A percentile compares a stretch with the other conserved stretches of the same genome.
Evolutionary conservation across 2,329 filamentous ascomycete species (phyloP).

Genomic region (Uncinocarpus reesii): DNA sequence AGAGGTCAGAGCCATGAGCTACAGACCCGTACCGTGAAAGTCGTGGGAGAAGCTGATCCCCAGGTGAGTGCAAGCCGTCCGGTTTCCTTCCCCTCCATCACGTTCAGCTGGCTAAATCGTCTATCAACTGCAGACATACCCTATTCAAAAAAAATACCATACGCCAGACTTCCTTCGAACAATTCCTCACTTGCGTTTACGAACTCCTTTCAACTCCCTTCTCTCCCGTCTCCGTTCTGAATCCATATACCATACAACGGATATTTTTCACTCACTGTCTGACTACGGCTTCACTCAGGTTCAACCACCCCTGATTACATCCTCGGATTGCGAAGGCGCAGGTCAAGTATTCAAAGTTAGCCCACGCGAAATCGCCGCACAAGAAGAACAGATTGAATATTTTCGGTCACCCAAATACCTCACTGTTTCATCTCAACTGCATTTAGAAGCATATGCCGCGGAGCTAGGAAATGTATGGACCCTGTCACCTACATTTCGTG

Average conservation of each 20-base stretch:
- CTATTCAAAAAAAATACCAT: slow-evolving; percentile 94
- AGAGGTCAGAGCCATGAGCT: slow-evolving; percentile 69
- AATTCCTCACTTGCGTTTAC: slow-evolving; percentile 74
- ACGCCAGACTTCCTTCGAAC: slow-evolving; percentile 78
- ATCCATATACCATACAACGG: slow-evolving; percentile 59
- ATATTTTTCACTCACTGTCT: slow-evolving; percentile 58
- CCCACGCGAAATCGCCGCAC: slow-evolving; percentile 31
- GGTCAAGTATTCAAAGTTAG: slow-evolving; percentile 79
- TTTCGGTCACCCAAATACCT: slow-evolving; percentile 86
- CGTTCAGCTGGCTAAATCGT: not conserved
- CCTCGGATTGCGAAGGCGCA: slow-evolving; percentile 92
- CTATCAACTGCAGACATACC: slow-evolving; percentile 57
- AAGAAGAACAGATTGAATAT: slow-evolving; percentile 48
- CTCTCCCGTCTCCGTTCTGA: slow-evolving; percentile 76
- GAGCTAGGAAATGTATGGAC: slow-evolving; percentile 88
- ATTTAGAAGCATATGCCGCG: slow-evolving; percentile 84
- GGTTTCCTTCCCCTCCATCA: not conserved
- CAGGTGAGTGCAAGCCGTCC: slow-evolving; percentile 48
- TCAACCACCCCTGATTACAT: slow-evolving; percentile 89
- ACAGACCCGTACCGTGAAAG: slow-evolving; percentile 55
- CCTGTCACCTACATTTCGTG: slow-evolving; percentile 83
- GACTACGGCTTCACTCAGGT: slow-evolving; percentile 56
- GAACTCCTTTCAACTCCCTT: slow-evolving; percentile 69
- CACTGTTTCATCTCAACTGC: slow-evolving; percentile 88
- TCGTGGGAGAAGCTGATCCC: slow-evolving; percentile 69